Percentiles rank a stretch among this genome's conserved stretches.
phyloP scores from a whole-genome alignment of 2,329 filamentous ascomycete genomes.

The Penicillium sp. region DNA sequence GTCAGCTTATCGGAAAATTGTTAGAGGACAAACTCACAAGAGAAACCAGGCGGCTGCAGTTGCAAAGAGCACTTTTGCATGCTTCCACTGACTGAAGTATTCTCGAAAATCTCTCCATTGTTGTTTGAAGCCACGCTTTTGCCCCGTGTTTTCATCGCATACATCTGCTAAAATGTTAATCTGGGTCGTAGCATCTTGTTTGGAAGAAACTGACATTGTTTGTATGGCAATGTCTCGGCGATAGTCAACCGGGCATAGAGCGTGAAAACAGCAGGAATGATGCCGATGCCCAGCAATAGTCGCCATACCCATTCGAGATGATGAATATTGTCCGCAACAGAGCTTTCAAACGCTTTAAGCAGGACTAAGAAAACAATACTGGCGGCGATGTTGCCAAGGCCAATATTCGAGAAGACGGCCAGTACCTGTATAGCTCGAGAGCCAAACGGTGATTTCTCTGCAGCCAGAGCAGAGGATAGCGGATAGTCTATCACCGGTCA shows the following conservation, averaged over 20 bases:
- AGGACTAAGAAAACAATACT: constrained; percentile 22
- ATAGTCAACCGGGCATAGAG: constrained; percentile 29
- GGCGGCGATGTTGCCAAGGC: constrained; percentile 22
- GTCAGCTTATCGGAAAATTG: background rate
- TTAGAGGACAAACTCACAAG: constrained; percentile 12
- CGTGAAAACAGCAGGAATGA: constrained; percentile 22
- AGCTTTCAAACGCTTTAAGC: constrained; percentile 17
- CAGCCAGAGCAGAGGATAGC: constrained; percentile 13
- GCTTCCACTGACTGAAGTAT: constrained; percentile 33
- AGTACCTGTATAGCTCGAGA: constrained; percentile 18
- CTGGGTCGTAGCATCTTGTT: background rate
- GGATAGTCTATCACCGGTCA: constrained; percentile 15
- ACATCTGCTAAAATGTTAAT: constrained; percentile 7
- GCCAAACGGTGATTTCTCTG: constrained; percentile 16
- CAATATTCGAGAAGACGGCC: constrained; percentile 23
- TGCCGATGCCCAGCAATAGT: constrained; percentile 25
- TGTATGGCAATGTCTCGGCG: constrained; percentile 15
- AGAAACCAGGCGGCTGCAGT: constrained; percentile 35
- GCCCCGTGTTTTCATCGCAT: constrained; percentile 8
- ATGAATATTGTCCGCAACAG: constrained; percentile 5
- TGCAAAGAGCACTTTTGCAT: constrained; percentile 35
- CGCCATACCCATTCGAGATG: constrained; percentile 27
- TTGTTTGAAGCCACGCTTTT: constrained; percentile 12
- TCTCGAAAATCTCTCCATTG: constrained; percentile 29
- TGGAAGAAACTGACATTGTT: constrained; percentile 8